Base-by-base conservation (phyloP, 768 basidiomycete genomes). In the Xerocomus brunneocitrinus region DNA sequence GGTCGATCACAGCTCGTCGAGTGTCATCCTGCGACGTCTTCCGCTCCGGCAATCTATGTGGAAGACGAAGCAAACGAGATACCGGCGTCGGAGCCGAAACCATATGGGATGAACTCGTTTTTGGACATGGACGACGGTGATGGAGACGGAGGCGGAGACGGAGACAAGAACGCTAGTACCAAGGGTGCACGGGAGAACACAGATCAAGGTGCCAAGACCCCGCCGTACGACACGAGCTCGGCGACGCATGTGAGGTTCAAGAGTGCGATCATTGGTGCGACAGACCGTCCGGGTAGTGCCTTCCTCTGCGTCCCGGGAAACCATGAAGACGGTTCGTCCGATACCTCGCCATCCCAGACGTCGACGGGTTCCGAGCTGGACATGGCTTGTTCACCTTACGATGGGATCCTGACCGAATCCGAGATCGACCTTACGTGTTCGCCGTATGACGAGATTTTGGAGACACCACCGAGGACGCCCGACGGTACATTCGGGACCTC, bases 21-120 rank as follows among this genome's bases (percentile, higher is more conserved):
- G 3, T 63, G 25, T 47, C 52, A 61, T 52, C 47, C 64, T 25
- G 53, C 38, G 16, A 66, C 59, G 13, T 6, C 55, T 30, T 55
- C 46, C 19, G n/a, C 59, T 10, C 63, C 59, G 7, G 50, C 61
- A 16, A 65, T 66, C 16, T 54, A 30, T 40, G 58, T 65, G 34
- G 63, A 65, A 49, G 53, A 58, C 14, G 64, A 65, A 50, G 49
- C 48, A 0, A 34, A 16, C 3, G 50, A 55, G 14, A n/a, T 31
- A 28, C 52, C 61, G 0, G 25, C 5, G n/a, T 34, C 50, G 14
- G 62, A 48, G 0, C 47, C 48, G 19, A 48, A 30, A 6, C 47
- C 39, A 5, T 50, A 46, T 36, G 61, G 58, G 1, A 55, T 45
- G 55, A 53, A 28, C 27, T 60, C 64, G 12, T 61, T 58, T 35